A percentile compares a stretch with the other conserved stretches of the same genome.
phyloP scores from a whole-genome alignment of 306 rosid genomes.

The Leucaena leucocephala region DNA sequence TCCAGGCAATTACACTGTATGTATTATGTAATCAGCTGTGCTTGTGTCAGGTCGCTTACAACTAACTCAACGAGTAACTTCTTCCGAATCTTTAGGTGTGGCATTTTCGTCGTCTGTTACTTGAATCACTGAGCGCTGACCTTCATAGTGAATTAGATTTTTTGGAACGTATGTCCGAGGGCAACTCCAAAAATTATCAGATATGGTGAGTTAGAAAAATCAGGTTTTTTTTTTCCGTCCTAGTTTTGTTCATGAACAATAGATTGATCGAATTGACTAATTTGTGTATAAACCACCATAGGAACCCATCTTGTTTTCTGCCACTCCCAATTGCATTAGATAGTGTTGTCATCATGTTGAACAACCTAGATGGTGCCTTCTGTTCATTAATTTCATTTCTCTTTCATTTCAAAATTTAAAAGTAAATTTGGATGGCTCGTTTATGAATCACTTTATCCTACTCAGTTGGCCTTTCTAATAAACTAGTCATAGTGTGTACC shows the following conservation, averaged over 20 bases:
- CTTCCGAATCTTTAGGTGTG: constrained; percentile 56
- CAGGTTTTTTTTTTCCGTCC: background rate
- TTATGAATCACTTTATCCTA: background rate
- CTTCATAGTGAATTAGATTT: constrained; percentile 57
- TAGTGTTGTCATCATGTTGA: background rate
- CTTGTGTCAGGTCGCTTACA: background rate
- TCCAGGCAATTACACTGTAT: constrained; percentile 82
- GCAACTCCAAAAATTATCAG: constrained; percentile 89
- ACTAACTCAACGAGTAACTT: background rate
- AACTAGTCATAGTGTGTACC: no score
- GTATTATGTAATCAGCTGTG: background rate
- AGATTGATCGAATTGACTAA: background rate
- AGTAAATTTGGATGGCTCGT: background rate
- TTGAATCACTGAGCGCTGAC: constrained; percentile 61
- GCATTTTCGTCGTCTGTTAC: constrained; percentile 84
- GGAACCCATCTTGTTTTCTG: background rate
- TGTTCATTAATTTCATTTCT: no score
- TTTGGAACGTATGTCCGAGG: constrained; percentile 54
- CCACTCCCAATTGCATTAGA: background rate
- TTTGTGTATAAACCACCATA: background rate
- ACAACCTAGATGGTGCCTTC: background rate
- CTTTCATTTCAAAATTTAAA: no score
- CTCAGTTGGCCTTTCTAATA: background rate
- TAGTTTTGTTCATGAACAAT: background rate
- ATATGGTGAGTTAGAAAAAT: constrained; percentile 59